Conservation (phyloP, 1,284 basidiomycete species). For the Porphyrellus sp. region DNA sequence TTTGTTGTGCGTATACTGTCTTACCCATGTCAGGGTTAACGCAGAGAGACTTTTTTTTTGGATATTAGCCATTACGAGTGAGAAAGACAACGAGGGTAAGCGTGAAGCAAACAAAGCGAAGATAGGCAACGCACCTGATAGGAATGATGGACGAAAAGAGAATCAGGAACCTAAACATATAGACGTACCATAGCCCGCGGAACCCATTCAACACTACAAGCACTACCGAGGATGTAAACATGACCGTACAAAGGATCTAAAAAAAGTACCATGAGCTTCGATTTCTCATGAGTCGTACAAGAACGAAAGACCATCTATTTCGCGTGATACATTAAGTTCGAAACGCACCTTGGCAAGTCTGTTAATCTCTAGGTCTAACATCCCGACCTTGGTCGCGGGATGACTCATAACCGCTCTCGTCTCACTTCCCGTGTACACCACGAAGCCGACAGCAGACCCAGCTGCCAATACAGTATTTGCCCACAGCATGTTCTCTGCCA, state of each 20-base stretch:
- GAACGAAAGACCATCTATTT: not conserved
- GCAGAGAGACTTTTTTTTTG: constrained; percentile 78
- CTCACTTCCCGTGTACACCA: constrained; percentile 93
- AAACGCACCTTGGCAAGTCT: constrained; percentile 82
- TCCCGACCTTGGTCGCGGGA: constrained; percentile 91
- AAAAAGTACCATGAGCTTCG: not conserved
- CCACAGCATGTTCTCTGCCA: constrained; percentile 95
- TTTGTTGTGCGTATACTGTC: constrained; percentile 94
- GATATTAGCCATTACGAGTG: not conserved
- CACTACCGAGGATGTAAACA: constrained; percentile 86
- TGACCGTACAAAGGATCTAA: constrained; percentile 91
- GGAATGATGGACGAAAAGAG: constrained; percentile 99
- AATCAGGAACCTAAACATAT: constrained; percentile 95
- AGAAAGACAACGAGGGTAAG: not conserved
- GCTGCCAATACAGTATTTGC: constrained; percentile 97
- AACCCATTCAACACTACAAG: constrained; percentile 97
- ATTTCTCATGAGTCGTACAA: not conserved
- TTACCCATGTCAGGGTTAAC: constrained; percentile 99
- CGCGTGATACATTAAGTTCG: not conserved
- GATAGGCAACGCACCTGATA: constrained; percentile 70
- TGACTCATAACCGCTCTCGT: constrained; percentile 98
- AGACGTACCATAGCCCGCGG: constrained; percentile 93
- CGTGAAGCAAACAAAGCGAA: not conserved
- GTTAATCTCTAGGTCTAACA: constrained; percentile 94
- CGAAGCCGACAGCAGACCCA: constrained; percentile 88